A percentile compares a stretch with the other conserved stretches of the same genome.
Evolutionary conservation across 2,329 filamentous ascomycete genomes (phyloP).

Genomic region (Fusarium sp.): DNA sequence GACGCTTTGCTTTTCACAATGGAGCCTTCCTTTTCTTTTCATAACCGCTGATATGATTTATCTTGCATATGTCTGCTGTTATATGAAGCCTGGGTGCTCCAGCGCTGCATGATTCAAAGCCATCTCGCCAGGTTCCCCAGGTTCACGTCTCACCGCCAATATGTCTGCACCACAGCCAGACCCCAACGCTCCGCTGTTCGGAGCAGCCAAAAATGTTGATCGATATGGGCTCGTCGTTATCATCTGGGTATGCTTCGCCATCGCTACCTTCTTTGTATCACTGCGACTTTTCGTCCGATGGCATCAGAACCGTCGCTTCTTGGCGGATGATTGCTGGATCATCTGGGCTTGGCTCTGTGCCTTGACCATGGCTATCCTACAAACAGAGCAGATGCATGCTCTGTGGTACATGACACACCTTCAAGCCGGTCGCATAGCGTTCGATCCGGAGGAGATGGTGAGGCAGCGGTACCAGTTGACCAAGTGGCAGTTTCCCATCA

Average conservation of each 20-base stretch:
- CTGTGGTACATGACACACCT: slow-evolving; percentile 27
- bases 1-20: neutral
- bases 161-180: slow-evolving; percentile 17
- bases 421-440: neutral
- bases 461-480: neutral
- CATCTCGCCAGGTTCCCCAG: neutral
- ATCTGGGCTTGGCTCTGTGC: slow-evolving; percentile 16
- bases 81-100: neutral
- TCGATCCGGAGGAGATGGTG: neutral
- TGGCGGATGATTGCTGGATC: slow-evolving; percentile 31
- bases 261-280: slow-evolving; percentile 13
- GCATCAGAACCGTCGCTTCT: slow-evolving; percentile 16
- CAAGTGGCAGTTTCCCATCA: slow-evolving; percentile 27
- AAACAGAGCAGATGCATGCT: slow-evolving; percentile 26
- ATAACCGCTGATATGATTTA: neutral
- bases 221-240: slow-evolving; percentile 1
- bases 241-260: slow-evolving; percentile 22
- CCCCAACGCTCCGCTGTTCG: slow-evolving; percentile 15
- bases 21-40: neutral
- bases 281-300: slow-evolving; percentile 12
- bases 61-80: neutral
- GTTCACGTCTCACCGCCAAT: neutral
- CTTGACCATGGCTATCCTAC: slow-evolving; percentile 25
- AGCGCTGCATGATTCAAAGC: neutral
- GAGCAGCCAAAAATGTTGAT: slow-evolving; percentile 8